phyloP scores from a whole-genome alignment of 805 yeast species.

The Pichia rugopelliculosa region DNA sequence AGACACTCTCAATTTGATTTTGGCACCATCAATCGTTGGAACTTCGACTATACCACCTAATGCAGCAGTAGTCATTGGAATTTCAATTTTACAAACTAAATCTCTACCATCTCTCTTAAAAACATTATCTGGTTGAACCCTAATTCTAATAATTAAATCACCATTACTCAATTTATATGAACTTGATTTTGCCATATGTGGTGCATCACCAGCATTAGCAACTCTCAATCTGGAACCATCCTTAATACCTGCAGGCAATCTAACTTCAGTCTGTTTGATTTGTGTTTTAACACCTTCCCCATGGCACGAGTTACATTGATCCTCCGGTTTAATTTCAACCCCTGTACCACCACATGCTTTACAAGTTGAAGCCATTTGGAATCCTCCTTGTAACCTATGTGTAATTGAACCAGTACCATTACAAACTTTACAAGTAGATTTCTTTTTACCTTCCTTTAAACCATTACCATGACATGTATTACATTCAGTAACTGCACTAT shows the following conservation, averaged over 20 bases:
- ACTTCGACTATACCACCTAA: conserved; percentile 85
- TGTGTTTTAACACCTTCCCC: conserved; percentile 80
- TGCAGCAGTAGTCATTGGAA: conserved; percentile 94
- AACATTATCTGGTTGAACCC: conserved; percentile 64
- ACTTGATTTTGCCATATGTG: conserved; percentile 65
- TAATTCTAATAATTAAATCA: conserved; percentile 76
- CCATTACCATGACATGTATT: conserved; percentile 80
- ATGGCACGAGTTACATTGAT: conserved; percentile 73
- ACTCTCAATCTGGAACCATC: conserved; percentile 84
- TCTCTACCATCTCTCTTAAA: conserved; percentile 65
- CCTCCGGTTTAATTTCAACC: conserved; percentile 56
- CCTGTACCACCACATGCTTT: conserved; percentile 84
- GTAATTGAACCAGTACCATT: conserved; percentile 90
- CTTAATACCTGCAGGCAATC: conserved; percentile 80
- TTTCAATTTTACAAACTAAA: conserved; percentile 54
- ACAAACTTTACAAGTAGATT: conserved; percentile 76
- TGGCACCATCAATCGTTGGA: conserved; percentile 78
- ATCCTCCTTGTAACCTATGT: conserved; percentile 83
- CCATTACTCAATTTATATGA: conserved; percentile 70
- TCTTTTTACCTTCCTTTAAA: conserved; percentile 64
- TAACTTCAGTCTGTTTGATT: conserved; percentile 66
- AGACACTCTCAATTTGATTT: conserved; percentile 70
- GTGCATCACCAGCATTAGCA: conserved; percentile 86
- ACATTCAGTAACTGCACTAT: conserved; percentile 72
- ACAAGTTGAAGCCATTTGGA: conserved; percentile 95